Evolutionary conservation across 208 protist species (phyloP).

Genomic region (Eutreptiella sp.): DNA sequence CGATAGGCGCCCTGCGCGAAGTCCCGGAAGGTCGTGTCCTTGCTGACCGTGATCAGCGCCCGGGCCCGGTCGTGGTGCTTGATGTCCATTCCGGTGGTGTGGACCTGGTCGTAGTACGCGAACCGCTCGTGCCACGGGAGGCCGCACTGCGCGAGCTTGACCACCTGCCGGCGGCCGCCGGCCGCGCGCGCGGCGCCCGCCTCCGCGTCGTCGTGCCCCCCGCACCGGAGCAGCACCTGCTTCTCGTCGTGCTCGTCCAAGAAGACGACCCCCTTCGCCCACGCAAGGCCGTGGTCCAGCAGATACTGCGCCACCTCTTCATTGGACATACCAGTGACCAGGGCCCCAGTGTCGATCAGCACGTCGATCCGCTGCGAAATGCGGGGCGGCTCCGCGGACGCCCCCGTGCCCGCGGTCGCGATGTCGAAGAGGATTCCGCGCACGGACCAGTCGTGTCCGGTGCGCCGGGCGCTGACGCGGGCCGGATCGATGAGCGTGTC

Average conservation of each 20-base stretch:
- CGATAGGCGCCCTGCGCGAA: constrained; percentile 43
- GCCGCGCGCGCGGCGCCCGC: too few species aligned
- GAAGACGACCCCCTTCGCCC: constrained; percentile 12
- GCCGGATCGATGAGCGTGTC: constrained; percentile 16
- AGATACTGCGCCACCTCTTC: background rate
- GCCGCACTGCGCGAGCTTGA: constrained; percentile 29
- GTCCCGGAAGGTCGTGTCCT: constrained; percentile 49
- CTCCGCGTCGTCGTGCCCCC: too few species aligned
- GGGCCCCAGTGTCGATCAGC: constrained; percentile 39
- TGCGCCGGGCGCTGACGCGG: background rate
- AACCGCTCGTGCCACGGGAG: constrained; percentile 12
- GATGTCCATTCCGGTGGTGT: constrained; percentile 12
- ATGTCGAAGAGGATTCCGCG: constrained; percentile 22
- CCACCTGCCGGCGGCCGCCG: background rate
- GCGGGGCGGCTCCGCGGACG: too few species aligned
- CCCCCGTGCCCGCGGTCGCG: background rate
- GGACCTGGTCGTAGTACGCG: constrained; percentile 33
- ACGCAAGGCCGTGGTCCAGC: constrained; percentile 13
- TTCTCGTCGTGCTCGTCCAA: constrained; percentile 20
- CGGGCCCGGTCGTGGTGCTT: constrained; percentile 35
- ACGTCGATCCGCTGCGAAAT: constrained; percentile 32
- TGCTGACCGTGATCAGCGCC: constrained; percentile 42
- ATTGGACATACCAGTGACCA: constrained; percentile 27
- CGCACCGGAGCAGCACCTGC: constrained; percentile 32
- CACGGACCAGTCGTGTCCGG: constrained; percentile 16